phyloP scores from a whole-genome alignment of 768 basidiomycete species.

The Paxillus ammoniavirescens region DNA sequence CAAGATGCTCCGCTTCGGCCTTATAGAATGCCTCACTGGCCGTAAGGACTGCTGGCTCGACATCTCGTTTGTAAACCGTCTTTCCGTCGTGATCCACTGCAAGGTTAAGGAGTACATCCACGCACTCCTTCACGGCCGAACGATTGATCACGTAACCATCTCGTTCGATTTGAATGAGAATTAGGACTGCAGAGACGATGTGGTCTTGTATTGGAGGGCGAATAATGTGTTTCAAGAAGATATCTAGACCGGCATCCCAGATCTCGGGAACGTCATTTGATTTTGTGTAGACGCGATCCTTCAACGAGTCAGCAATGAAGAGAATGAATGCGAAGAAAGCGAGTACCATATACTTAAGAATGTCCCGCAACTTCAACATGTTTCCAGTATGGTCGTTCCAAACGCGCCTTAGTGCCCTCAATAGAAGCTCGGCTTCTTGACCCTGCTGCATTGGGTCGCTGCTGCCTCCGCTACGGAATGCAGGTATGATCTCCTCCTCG shows the following conservation, averaged over 20 bases:
- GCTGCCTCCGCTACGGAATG: constrained; percentile 72
- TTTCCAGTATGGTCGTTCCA: constrained; percentile 94
- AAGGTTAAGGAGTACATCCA: constrained; percentile 80
- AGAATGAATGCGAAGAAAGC: neutral
- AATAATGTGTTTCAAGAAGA: constrained; percentile 84
- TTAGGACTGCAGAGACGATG: constrained; percentile 76
- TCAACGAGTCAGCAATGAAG: constrained; percentile 15
- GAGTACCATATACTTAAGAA: constrained; percentile 94
- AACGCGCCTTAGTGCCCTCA: constrained; percentile 79
- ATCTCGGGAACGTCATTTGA: constrained; percentile 74
- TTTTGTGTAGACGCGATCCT: constrained; percentile 92
- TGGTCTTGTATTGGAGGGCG: constrained; percentile 80
- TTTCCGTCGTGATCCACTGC: constrained; percentile 44
- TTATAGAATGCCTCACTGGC: constrained; percentile 81
- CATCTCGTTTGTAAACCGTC: constrained; percentile 77
- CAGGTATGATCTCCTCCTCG: constrained; percentile 69
- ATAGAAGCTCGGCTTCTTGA: constrained; percentile 79
- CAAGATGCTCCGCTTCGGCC: constrained; percentile 65
- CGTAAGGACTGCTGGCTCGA: constrained; percentile 79
- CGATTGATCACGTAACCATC: constrained; percentile 89
- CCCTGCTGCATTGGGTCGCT: constrained; percentile 71
- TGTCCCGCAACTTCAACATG: constrained; percentile 84
- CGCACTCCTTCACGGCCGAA: constrained; percentile 86
- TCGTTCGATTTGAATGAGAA: constrained; percentile 87
- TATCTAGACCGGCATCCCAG: constrained; percentile 74